Evolutionary conservation across 2,329 filamentous ascomycete genomes (phyloP).

Genomic region (Fusarium heterosporum): DNA sequence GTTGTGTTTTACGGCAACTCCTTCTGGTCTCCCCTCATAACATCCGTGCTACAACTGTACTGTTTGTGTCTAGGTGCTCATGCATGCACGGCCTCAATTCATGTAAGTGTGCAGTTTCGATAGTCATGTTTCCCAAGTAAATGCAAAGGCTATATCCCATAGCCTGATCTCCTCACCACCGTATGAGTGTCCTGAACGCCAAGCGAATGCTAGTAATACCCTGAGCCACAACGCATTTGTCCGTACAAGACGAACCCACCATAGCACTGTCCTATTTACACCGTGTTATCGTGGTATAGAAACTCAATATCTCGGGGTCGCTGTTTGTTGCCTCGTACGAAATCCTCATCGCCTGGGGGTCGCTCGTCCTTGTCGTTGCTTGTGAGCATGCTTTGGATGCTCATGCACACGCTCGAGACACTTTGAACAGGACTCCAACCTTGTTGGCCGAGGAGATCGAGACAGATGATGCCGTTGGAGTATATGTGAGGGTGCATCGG

Average conservation of each 20-base stretch:
- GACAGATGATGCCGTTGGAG: conserved; percentile 97
- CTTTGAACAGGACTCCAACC: conserved; percentile 98
- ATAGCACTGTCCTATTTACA: conserved; percentile 55
- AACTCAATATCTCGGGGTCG: conserved; percentile 92
- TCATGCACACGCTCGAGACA: conserved; percentile 96
- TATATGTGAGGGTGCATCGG: conserved; percentile 98
- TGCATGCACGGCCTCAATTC: conserved; percentile 14
- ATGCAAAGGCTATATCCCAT: conserved; percentile 32
- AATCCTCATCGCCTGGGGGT: conserved; percentile 89
- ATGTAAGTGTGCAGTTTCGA: conserved; percentile 11
- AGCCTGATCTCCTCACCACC: conserved; percentile 14
- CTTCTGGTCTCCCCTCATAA: conserved; percentile 2
- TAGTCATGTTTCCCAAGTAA: conserved; percentile 21
- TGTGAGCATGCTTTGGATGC: conserved; percentile 97
- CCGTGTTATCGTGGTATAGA: conserved; percentile 89
- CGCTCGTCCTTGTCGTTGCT: conserved; percentile 93
- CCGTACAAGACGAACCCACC: conserved; percentile 1
- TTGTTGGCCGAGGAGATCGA: conserved; percentile 87
- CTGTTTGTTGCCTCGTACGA: conserved; percentile 82
- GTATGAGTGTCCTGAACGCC: conserved; percentile 36
- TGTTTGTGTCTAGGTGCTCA: conserved; percentile 14
- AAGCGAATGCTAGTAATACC: conserved; percentile 40
- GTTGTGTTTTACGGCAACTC: conserved; percentile 1
- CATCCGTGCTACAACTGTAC: conserved; percentile 11
- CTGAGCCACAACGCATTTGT: conserved; percentile 12